phyloP scores from a whole-genome alignment of 2,329 filamentous ascomycete genomes.

The Fusarium staphyleae region DNA sequence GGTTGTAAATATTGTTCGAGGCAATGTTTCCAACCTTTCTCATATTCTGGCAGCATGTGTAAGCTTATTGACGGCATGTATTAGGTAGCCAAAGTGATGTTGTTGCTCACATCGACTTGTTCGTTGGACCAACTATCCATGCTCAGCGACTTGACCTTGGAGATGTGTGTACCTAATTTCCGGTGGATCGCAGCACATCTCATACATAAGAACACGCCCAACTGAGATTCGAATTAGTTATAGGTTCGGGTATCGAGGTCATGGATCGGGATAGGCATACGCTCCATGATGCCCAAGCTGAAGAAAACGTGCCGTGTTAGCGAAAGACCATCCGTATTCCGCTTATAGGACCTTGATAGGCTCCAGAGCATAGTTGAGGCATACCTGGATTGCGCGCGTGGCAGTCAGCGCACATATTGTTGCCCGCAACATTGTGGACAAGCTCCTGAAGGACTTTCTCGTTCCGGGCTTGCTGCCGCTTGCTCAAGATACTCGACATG shows the following conservation, averaged over 20 bases:
- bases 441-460: slow-evolving; percentile 91
- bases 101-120: slow-evolving; percentile 83
- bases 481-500: slow-evolving; percentile 82
- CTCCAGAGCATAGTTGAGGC: slow-evolving; percentile 41
- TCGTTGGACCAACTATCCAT: slow-evolving; percentile 98
- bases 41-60: slow-evolving; percentile 75
- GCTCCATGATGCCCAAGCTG: slow-evolving; percentile 97
- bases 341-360: background rate
- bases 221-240: slow-evolving; percentile 55
- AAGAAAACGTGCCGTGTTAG: slow-evolving; percentile 40
- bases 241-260: slow-evolving; percentile 9
- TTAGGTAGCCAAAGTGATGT: background rate
- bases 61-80: slow-evolving; percentile 13
- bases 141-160: slow-evolving; percentile 97
- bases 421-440: slow-evolving; percentile 81
- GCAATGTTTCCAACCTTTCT: slow-evolving; percentile 85
- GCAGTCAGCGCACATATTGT: slow-evolving; percentile 95
- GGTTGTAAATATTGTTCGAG: slow-evolving; percentile 91
- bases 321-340: slow-evolving; percentile 11
- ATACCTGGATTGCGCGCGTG: slow-evolving; percentile 88
- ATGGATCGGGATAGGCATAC: slow-evolving; percentile 60
- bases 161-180: slow-evolving; percentile 96
- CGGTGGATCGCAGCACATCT: slow-evolving; percentile 94
- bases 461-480: slow-evolving; percentile 97
- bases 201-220: slow-evolving; percentile 97